Evolutionary conservation across 2,329 filamentous ascomycete species (phyloP).

Genomic region (Emergomyces orientalis): DNA sequence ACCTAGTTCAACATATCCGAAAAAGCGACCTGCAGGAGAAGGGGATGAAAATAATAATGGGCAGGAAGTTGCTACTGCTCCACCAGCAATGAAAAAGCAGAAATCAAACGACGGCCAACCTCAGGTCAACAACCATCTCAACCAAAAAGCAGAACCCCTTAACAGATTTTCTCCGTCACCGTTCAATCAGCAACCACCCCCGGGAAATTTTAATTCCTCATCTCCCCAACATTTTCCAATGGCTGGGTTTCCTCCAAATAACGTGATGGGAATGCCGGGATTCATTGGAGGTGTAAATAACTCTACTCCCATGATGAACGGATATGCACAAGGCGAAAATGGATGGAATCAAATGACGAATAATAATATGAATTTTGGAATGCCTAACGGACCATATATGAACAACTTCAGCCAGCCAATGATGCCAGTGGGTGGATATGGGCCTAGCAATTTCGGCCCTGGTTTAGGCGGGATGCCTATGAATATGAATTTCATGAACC

Average conservation of each 20-base stretch:
- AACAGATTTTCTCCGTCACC: slow-evolving; percentile 17
- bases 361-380: slow-evolving; percentile 30
- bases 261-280: slow-evolving; percentile 26
- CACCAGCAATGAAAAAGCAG: slow-evolving; percentile 34
- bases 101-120: slow-evolving; percentile 33
- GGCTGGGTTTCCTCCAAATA: slow-evolving; percentile 29
- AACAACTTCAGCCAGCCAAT: slow-evolving; percentile 20
- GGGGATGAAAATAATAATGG: slow-evolving; percentile 51
- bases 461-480: slow-evolving; percentile 25
- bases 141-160: slow-evolving; percentile 11
- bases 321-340: slow-evolving; percentile 26
- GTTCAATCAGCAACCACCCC: slow-evolving; percentile 31
- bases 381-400: slow-evolving; percentile 9
- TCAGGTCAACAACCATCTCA: not conserved
- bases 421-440: slow-evolving; percentile 25
- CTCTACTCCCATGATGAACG: slow-evolving; percentile 28
- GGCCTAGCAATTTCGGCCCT: slow-evolving; percentile 28
- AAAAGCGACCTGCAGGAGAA: slow-evolving; percentile 77
- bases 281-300: slow-evolving; percentile 29
- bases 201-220: slow-evolving; percentile 26
- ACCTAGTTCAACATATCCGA: slow-evolving; percentile 40
- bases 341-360: slow-evolving; percentile 40
- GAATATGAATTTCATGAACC: slow-evolving; percentile 31
- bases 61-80: slow-evolving; percentile 34
- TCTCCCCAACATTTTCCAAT: slow-evolving; percentile 24